A percentile compares a stretch with the other conserved stretches of the same genome.
phyloP scores from a whole-genome alignment of 371 early-diverging fungal genomes.

The Haplosporangium sp. region DNA sequence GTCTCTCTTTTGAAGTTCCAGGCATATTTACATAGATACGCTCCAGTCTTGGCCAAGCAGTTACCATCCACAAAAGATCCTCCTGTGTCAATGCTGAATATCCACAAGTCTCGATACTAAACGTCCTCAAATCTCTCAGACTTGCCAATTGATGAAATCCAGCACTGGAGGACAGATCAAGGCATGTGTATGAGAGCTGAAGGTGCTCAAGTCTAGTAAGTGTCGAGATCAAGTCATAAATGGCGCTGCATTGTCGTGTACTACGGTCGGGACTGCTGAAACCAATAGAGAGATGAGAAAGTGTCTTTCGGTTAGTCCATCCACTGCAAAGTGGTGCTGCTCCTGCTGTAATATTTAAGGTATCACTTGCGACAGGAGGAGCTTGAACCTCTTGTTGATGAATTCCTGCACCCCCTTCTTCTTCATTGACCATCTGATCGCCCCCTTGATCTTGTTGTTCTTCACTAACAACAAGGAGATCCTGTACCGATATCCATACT shows the following conservation, averaged over 20 bases:
- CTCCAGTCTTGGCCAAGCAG: conserved; percentile 30
- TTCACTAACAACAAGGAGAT: conserved; percentile 9
- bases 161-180: conserved; percentile 5
- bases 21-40: conserved; percentile 19
- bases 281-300: conserved; percentile 22
- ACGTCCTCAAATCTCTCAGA: conserved; percentile 10
- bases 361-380: not conserved
- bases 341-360: not conserved
- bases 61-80: conserved; percentile 30
- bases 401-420: not conserved
- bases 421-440: not conserved
- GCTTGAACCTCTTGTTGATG: not conserved
- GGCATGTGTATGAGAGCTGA: conserved; percentile 34
- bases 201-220: conserved; percentile 19
- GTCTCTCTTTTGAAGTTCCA: conserved; percentile 20
- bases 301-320: conserved; percentile 11
- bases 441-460: not conserved
- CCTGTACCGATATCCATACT: conserved; percentile 29
- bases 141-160: conserved; percentile 14
- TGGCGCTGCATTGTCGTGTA: conserved; percentile 5
- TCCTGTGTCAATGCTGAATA: conserved; percentile 11
- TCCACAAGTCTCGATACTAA: conserved; percentile 39
- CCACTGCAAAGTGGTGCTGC: not conserved
- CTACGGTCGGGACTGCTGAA: conserved; percentile 29
- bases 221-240: conserved; percentile 23